phyloP scores from a whole-genome alignment of 208 protist genomes.

The Leishmania major region DNA sequence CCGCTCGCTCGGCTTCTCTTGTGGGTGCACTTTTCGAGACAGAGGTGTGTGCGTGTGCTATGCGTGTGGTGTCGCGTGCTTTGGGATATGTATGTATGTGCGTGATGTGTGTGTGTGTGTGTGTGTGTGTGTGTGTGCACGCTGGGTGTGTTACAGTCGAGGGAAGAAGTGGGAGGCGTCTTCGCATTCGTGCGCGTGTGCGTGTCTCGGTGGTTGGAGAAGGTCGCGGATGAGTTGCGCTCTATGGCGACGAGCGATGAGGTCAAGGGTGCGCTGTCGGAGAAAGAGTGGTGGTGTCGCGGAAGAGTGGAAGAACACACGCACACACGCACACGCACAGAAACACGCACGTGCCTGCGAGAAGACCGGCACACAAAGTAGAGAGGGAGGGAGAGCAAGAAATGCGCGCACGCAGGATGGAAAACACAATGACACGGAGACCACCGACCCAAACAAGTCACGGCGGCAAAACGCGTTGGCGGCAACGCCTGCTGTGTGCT shows the following conservation, averaged over 20 bases:
- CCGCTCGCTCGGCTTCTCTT: neutral
- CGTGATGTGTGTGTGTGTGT: slow-evolving; percentile 5
- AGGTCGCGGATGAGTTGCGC: neutral
- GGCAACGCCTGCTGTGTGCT: neutral
- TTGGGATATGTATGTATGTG: neutral
- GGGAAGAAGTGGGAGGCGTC: neutral
- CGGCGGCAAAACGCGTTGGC: neutral
- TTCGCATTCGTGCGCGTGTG: slow-evolving; percentile 19
- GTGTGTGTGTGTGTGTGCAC: slow-evolving; percentile 3
- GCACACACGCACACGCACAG: neutral
- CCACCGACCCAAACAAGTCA: slow-evolving; percentile 1
- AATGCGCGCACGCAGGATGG: neutral
- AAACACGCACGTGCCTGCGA: neutral
- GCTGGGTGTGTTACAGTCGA: neutral
- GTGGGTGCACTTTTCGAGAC: neutral
- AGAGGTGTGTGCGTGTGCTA: no score
- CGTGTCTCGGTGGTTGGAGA: slow-evolving; percentile 2
- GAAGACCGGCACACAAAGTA: slow-evolving; percentile 4
- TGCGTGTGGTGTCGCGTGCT: no score
- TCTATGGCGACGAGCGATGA: neutral
- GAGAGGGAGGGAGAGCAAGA: neutral
- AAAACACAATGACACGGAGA: slow-evolving; percentile 5
- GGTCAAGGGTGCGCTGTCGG: neutral
- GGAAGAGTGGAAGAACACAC: neutral
- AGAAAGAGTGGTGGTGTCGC: neutral